Conservation (phyloP, 2,329 filamentous ascomycete genomes). For the Dothiorella sarmentorum region DNA sequence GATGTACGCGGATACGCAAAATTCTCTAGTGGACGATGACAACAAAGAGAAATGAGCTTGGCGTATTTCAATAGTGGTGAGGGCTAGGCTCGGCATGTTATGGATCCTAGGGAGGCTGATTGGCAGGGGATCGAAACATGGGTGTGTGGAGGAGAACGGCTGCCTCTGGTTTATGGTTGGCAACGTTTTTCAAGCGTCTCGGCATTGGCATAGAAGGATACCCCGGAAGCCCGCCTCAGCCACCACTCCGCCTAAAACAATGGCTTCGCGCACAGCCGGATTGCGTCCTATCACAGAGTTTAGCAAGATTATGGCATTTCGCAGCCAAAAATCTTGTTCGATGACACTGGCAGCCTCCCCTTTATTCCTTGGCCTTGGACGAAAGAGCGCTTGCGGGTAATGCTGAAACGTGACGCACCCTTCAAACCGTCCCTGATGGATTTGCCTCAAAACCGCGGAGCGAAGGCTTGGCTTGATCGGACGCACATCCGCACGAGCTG, state of each 20-base stretch:
- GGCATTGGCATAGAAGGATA: not conserved
- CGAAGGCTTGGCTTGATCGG: not conserved
- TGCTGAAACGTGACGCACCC: not conserved
- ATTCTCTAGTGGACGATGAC: not conserved
- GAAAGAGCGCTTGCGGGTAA: not conserved
- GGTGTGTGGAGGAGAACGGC: not conserved
- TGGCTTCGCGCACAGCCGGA: not conserved
- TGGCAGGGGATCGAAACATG: slow-evolving; percentile 6
- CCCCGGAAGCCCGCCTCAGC: not conserved
- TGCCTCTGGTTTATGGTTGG: not conserved
- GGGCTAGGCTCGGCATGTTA: not conserved
- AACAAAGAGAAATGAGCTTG: slow-evolving; percentile 5
- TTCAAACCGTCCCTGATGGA: slow-evolving; percentile 8
- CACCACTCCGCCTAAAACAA: not conserved
- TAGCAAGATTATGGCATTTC: slow-evolving; percentile 9
- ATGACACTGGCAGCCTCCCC: too few species aligned
- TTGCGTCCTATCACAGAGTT: not conserved
- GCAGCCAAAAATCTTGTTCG: too few species aligned
- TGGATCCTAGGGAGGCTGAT: not conserved
- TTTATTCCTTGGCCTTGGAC: too few species aligned
- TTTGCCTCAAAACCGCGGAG: not conserved
- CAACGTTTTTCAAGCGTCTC: not conserved
- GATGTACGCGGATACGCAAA: slow-evolving; percentile 10
- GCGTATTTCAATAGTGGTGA: not conserved
- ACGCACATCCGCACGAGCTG: not conserved